Conservation (phyloP, 768 basidiomycete species). For the Panaeolus cyanescens region DNA sequence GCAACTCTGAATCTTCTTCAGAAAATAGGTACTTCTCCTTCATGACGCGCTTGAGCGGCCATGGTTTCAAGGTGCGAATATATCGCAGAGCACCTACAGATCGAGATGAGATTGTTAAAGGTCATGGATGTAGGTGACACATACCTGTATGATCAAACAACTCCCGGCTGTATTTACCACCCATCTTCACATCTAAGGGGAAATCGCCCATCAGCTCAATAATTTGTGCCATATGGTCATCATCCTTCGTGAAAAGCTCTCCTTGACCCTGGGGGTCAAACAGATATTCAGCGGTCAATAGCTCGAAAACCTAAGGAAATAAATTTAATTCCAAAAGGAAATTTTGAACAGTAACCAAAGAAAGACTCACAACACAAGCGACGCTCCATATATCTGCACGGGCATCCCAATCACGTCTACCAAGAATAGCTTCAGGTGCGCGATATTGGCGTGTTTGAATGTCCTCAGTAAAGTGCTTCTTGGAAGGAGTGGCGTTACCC, state of each 20-base stretch:
- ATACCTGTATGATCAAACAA: conserved; percentile 75
- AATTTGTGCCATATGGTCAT: conserved; percentile 95
- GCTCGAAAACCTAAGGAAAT: conserved; percentile 68
- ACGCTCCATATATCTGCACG: conserved; percentile 91
- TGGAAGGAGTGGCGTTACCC: conserved; percentile 92
- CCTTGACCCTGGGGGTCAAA: conserved; percentile 88
- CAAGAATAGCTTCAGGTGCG: conserved; percentile 91
- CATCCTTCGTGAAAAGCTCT: conserved; percentile 86
- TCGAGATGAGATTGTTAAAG: conserved; percentile 8
- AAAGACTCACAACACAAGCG: conserved; percentile 73
- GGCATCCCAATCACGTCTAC: conserved; percentile 82
- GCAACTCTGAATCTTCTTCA: conserved; percentile 52
- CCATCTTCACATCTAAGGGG: conserved; percentile 71
- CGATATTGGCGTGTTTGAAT: conserved; percentile 97
- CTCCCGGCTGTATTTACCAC: conserved; percentile 83
- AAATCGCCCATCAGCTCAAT: conserved; percentile 89
- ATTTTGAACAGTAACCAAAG: background rate
- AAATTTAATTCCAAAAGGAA: conserved; percentile 3
- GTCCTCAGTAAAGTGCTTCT: conserved; percentile 89
- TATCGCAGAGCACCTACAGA: conserved; percentile 65
- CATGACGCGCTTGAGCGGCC: conserved; percentile 85
- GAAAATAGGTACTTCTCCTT: conserved; percentile 84
- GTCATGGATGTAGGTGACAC: conserved; percentile 17
- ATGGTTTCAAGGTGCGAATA: conserved; percentile 73
- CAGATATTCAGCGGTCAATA: conserved; percentile 88